Evolutionary conservation across 192 early-diverging fungal genomes (phyloP).

Genomic region (Backusella luteola): DNA sequence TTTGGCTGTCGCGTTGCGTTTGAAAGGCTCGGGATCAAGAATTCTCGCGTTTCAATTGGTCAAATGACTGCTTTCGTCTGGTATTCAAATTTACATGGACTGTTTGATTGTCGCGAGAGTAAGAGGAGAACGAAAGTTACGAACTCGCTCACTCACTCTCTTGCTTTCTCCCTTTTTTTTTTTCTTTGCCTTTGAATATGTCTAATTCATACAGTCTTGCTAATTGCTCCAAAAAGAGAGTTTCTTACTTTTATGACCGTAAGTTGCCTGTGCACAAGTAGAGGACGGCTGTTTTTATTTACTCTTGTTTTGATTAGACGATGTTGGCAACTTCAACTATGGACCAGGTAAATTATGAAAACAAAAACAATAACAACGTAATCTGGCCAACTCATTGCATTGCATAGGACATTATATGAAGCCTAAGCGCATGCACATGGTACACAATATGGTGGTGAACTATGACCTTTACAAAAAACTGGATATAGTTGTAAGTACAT

Average conservation of each 20-base stretch:
- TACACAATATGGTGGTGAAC: constrained; percentile 87
- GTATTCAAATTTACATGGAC: neutral
- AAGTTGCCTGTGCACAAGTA: constrained; percentile 1
- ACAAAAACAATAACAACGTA: too few species aligned
- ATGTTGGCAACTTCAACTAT: constrained; percentile 85
- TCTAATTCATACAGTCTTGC: constrained; percentile 43
- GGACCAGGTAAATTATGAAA: constrained; percentile 44
- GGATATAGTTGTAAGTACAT: constrained; percentile 60
- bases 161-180: neutral
- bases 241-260: constrained; percentile 66
- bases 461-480: constrained; percentile 95
- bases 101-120: constrained; percentile 3
- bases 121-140: constrained; percentile 1
- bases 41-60: neutral
- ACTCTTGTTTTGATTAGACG: constrained; percentile 38
- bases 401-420: constrained; percentile 92
- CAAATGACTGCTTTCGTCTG: neutral
- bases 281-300: neutral
- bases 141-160: neutral
- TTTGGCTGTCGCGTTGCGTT: too few species aligned
- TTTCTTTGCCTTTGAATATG: constrained; percentile 8
- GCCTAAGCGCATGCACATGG: constrained; percentile 92
- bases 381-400: neutral
- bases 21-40: neutral
- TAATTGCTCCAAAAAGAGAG: constrained; percentile 51